Evolutionary conservation across 2,329 filamentous ascomycete genomes (phyloP).

Genomic region (Ophidiomyces ophidiicola): DNA sequence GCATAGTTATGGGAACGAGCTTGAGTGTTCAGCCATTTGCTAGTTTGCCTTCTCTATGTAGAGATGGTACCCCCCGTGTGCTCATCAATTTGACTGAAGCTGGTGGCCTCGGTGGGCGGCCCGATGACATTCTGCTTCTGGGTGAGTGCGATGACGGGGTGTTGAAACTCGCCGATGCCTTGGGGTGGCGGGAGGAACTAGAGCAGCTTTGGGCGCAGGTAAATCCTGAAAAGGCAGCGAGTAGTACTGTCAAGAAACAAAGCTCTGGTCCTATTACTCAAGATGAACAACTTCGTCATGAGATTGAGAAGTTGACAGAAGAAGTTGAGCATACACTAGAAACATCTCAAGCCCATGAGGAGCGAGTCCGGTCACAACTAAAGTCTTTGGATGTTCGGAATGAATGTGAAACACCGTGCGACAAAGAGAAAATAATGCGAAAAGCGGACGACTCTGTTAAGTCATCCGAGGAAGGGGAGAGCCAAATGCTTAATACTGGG

Average conservation of each 20-base stretch:
- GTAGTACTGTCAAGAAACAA: conserved; percentile 25
- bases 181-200: conserved; percentile 79
- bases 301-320: conserved; percentile 46
- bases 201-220: conserved; percentile 60
- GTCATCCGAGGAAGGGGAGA: neutral
- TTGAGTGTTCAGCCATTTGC: conserved; percentile 83
- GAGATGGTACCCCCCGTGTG: conserved; percentile 56
- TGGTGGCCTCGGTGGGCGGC: conserved; percentile 59
- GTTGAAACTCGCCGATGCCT: conserved; percentile 59
- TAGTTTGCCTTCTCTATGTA: conserved; percentile 55
- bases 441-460: too few relatives aligned
- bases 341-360: conserved; percentile 36
- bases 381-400: conserved; percentile 11
- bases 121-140: conserved; percentile 74
- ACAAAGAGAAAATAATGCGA: neutral
- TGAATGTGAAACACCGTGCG: neutral
- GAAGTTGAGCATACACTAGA: conserved; percentile 47
- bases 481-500: too few relatives aligned
- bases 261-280: conserved; percentile 32
- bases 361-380: conserved; percentile 27
- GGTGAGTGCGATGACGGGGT: conserved; percentile 77
- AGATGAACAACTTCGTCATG: conserved; percentile 46
- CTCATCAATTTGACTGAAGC: conserved; percentile 81
- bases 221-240: conserved; percentile 48
- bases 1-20: conserved; percentile 81